phyloP scores from a whole-genome alignment of 495 filamentous ascomycete genomes.

The Aspergillus avenaceus region DNA sequence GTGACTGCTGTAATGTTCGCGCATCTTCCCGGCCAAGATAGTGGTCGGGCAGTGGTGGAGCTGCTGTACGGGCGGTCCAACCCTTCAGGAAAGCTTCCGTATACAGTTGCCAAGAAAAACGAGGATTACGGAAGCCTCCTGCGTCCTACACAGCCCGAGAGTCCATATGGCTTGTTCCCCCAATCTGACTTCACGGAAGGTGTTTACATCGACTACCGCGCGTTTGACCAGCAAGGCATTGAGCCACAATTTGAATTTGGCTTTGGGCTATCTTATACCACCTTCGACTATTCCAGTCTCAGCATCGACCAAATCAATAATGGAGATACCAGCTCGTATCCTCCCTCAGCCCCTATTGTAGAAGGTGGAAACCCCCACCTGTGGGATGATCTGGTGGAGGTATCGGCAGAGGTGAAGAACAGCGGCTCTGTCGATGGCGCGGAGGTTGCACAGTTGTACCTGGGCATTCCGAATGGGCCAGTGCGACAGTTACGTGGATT shows the following conservation, averaged over 20 bases:
- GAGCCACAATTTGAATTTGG: conserved; percentile 62
- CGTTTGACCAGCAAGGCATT: conserved; percentile 56
- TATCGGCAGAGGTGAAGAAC: conserved; percentile 50
- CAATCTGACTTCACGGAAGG: conserved; percentile 63
- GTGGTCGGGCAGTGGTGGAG: conserved; percentile 69
- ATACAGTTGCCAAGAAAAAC: conserved; percentile 72
- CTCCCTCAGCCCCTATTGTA: conserved; percentile 21
- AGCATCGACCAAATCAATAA: conserved; percentile 1
- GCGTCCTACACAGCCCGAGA: conserved; percentile 44
- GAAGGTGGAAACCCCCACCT: conserved; percentile 57
- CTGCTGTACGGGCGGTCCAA: conserved; percentile 69
- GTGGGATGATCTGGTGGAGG: conserved; percentile 52
- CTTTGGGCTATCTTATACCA: conserved; percentile 64
- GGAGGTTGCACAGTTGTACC: conserved; percentile 59
- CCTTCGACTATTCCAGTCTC: conserved; percentile 48
- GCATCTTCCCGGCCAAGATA: conserved; percentile 79
- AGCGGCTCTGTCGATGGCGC: conserved; percentile 46
- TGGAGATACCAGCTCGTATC: conserved; percentile 1
- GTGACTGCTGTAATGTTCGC: conserved; percentile 72
- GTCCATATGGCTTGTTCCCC: conserved; percentile 55
- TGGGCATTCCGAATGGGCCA: conserved; percentile 42
- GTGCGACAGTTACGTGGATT: conserved; percentile 63
- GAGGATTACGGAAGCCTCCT: conserved; percentile 55
- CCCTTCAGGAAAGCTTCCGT: conserved; percentile 70
- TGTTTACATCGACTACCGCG: conserved; percentile 62